A percentile compares a stretch with the other conserved stretches of the same genome.
Evolutionary conservation across 164 flowering plant species (phyloP).

Genomic region (Tetracentron sinense): DNA sequence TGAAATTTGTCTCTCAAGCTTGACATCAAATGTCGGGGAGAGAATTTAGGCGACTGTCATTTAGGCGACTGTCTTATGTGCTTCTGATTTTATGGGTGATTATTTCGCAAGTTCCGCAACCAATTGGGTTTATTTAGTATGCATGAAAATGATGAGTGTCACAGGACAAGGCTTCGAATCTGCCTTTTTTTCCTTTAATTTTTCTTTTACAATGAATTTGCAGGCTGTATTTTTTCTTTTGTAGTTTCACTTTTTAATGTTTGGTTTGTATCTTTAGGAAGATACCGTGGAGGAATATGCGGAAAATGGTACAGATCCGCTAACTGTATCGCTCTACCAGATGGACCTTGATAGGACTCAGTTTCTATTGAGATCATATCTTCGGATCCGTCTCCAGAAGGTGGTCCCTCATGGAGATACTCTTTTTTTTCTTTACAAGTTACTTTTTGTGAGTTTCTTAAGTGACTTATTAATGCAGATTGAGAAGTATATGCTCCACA

Average conservation of each 20-base stretch:
- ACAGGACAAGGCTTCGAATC: too few species aligned
- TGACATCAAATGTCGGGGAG: too few species aligned
- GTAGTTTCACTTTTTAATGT: neutral
- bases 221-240: too few species aligned
- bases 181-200: too few species aligned
- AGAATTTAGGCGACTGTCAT: too few species aligned
- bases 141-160: neutral
- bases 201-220: too few species aligned
- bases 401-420: conserved; percentile 23
- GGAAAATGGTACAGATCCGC: conserved; percentile 56
- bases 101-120: too few species aligned
- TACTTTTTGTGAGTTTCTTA: neutral
- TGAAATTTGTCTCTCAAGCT: too few species aligned
- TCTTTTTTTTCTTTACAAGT: neutral
- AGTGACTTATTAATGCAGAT: conserved; percentile 46
- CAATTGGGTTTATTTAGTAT: too few species aligned
- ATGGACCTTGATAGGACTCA: conserved; percentile 85
- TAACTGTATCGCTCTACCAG: conserved; percentile 74
- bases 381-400: conserved; percentile 83
- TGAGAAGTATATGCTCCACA: conserved; percentile 69
- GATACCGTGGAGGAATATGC: conserved; percentile 62
- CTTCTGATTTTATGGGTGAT: too few species aligned
- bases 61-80: too few species aligned
- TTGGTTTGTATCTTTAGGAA: conserved; percentile 45
- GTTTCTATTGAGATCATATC: conserved; percentile 82